These are phyloP conservation scores for Plenodomus tracheiphilus DNA, from an alignment of 2,329 filamentous ascomycete species.

Conservation along the genomic window DNA sequence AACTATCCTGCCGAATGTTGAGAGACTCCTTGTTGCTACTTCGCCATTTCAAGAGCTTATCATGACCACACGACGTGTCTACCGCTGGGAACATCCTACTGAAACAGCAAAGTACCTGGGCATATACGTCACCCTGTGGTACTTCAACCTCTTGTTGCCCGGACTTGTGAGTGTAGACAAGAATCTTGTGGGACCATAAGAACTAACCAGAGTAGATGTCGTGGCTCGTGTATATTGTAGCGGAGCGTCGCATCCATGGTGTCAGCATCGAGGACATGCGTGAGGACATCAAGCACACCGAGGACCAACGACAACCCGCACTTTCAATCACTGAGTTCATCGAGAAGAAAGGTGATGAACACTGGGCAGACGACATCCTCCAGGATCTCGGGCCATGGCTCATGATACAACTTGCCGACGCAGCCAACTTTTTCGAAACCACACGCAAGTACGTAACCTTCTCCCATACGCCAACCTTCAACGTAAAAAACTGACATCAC, in stretches of 20 bases:
- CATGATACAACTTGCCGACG: constrained; percentile 41
- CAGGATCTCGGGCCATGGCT: constrained; percentile 36
- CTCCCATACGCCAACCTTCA: neutral
- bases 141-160: constrained; percentile 30
- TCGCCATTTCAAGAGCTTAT: constrained; percentile 42
- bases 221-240: constrained; percentile 25
- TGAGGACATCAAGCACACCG: constrained; percentile 35
- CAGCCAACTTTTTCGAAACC: constrained; percentile 42
- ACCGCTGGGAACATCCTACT: constrained; percentile 41
- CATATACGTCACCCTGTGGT: constrained; percentile 32
- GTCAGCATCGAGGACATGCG: constrained; percentile 31
- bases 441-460: constrained; percentile 30
- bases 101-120: constrained; percentile 36
- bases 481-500: constrained; percentile 1
- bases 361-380: constrained; percentile 40
- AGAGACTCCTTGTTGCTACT: constrained; percentile 44
- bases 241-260: constrained; percentile 20
- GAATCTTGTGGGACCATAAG: neutral
- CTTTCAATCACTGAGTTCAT: constrained; percentile 42
- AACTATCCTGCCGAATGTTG: constrained; percentile 39
- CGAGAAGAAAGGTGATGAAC: constrained; percentile 41
- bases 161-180: constrained; percentile 22
- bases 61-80: constrained; percentile 40
- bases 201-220: constrained; percentile 19
- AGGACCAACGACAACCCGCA: constrained; percentile 36